A percentile compares a stretch with the other conserved stretches of the same genome.
phyloP scores from a whole-genome alignment of 192 early-diverging fungal species.

The Backusella liffmaniae region DNA sequence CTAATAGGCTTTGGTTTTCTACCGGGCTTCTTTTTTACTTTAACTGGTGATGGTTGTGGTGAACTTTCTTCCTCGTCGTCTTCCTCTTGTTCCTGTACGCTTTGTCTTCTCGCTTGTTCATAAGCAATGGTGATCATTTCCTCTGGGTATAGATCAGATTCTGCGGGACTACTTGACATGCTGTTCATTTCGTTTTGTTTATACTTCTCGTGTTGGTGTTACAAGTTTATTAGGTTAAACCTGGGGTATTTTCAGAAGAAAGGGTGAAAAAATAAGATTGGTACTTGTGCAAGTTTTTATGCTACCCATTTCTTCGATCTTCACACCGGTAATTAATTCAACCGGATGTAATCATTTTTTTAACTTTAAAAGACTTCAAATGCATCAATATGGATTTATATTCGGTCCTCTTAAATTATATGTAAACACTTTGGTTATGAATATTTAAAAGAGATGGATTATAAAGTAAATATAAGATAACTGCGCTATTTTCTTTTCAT shows the following conservation, averaged over 20 bases:
- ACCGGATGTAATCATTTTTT: not conserved
- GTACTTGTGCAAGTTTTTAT: not conserved
- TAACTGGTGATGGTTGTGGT: slow-evolving; percentile 32
- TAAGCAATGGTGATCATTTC: not conserved
- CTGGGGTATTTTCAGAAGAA: not conserved
- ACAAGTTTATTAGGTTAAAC: not conserved
- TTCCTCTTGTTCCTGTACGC: not conserved
- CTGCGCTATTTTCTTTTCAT: not conserved
- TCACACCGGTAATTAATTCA: slow-evolving; percentile 2
- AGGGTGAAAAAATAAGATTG: not conserved
- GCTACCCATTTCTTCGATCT: not conserved
- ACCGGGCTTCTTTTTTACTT: slow-evolving; percentile 57
- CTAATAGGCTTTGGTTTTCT: slow-evolving; percentile 59
- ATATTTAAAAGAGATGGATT: not conserved
- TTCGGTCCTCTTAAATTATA: not conserved
- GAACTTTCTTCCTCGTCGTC: not conserved
- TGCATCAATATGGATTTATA: not conserved
- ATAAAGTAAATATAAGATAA: not conserved
- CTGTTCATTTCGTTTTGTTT: not conserved
- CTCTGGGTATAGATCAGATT: not conserved
- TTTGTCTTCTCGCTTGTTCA: not conserved
- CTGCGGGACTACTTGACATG: not conserved
- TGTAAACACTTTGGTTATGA: not conserved
- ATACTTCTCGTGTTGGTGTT: not conserved
- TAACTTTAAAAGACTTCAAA: not conserved